phyloP scores from a whole-genome alignment of 345 rosid species.

The Murraya paniculata region DNA sequence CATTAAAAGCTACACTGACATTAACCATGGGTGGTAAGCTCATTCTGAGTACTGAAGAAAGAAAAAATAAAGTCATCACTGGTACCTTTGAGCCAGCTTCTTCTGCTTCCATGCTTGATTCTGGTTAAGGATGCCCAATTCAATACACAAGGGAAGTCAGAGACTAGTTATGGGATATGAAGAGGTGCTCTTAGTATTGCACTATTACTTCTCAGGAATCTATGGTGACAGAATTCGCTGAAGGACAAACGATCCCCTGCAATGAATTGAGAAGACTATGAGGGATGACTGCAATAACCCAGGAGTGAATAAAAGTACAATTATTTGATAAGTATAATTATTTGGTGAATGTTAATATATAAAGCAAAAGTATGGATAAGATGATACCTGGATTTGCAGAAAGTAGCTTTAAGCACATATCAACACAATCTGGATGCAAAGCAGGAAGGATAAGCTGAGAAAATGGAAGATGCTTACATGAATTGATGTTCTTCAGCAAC shows the following conservation, averaged over 20 bases:
- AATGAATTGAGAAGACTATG: background rate
- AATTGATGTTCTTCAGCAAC: constrained; percentile 28
- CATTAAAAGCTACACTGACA: background rate
- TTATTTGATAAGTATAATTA: background rate
- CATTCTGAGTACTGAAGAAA: background rate
- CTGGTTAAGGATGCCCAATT: constrained; percentile 6
- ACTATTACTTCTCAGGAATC: constrained; percentile 26
- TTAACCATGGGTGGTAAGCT: background rate
- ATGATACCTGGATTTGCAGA: constrained; percentile 53
- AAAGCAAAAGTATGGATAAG: background rate
- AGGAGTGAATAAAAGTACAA: background rate
- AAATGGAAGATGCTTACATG: constrained; percentile 52
- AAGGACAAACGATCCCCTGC: constrained; percentile 26
- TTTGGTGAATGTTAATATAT: background rate
- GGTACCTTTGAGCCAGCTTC: constrained; percentile 12
- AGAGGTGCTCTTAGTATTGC: background rate
- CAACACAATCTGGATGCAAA: constrained; percentile 58
- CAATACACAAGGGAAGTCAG: background rate
- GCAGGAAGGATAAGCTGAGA: constrained; percentile 40
- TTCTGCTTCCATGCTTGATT: constrained; percentile 35
- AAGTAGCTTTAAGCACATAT: constrained; percentile 60
- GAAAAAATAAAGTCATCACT: background rate
- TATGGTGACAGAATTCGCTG: constrained; percentile 25
- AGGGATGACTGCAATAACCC: background rate
- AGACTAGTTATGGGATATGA: background rate